These are phyloP conservation scores for Xylaria sp. DNA, from an alignment of 2,329 filamentous ascomycete genomes.

Conservation along the genomic window DNA sequence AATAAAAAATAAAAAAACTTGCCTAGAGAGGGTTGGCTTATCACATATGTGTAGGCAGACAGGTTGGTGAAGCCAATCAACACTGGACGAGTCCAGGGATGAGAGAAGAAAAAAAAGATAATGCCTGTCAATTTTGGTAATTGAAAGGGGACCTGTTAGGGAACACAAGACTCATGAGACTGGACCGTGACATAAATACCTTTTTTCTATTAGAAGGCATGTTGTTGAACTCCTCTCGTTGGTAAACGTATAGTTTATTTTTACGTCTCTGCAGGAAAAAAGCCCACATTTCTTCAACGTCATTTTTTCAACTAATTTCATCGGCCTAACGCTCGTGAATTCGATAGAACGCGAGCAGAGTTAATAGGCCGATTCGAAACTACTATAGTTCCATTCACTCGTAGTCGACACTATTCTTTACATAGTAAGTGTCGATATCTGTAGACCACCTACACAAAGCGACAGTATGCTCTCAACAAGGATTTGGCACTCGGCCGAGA, in stretches of 20 bases:
- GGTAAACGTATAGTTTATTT: neutral
- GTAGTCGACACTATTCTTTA: neutral
- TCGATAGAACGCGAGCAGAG: neutral
- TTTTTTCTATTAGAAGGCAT: neutral
- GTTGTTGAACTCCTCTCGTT: neutral
- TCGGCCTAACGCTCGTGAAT: neutral
- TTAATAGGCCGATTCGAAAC: neutral
- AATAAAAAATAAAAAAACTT: neutral
- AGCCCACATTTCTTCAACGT: neutral
- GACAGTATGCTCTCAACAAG: neutral
- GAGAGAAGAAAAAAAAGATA: slow-evolving; percentile 8
- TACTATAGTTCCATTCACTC: no score
- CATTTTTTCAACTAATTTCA: neutral
- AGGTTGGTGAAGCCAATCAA: neutral
- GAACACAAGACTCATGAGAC: no score
- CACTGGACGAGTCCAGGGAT: neutral
- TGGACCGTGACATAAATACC: no score
- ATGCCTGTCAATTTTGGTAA: neutral
- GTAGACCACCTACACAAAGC: neutral
- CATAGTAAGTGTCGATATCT: neutral
- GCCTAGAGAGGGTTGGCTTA: neutral
- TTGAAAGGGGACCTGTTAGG: no score
- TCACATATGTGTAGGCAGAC: neutral
- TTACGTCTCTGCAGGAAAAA: neutral
- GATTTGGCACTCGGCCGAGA: neutral